Percentiles rank a stretch among this genome's conserved stretches.
phyloP scores from a whole-genome alignment of 176 grass and related monocot genomes.

The Musa beccarii region DNA sequence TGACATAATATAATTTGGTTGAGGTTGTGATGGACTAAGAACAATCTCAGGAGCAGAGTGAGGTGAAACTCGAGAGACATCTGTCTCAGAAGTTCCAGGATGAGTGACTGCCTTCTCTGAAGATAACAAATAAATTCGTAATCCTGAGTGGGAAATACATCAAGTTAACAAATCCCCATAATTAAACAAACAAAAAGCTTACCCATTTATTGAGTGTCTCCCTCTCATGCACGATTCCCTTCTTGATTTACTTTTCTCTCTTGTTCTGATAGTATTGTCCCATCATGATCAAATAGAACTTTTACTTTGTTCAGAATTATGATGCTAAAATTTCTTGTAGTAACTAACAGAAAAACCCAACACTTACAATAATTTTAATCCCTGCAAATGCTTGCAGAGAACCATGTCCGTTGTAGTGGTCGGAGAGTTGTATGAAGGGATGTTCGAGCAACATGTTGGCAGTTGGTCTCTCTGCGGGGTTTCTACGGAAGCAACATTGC shows the following conservation, averaged over 20 bases:
- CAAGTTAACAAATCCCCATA: neutral
- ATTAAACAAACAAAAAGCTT: neutral
- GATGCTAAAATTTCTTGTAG: neutral
- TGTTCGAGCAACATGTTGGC: slow-evolving; percentile 58
- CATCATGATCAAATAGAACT: neutral
- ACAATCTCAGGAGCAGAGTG: neutral
- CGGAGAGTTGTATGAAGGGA: slow-evolving; percentile 40
- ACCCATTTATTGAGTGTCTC: neutral
- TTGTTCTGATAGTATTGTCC: neutral
- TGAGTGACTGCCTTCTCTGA: neutral
- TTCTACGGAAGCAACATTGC: slow-evolving; percentile 70
- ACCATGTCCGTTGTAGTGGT: slow-evolving; percentile 38
- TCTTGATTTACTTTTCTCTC: slow-evolving; percentile 5
- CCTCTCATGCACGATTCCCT: neutral
- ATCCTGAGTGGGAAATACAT: neutral
- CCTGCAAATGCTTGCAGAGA: slow-evolving; percentile 34
- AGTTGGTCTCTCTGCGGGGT: slow-evolving; percentile 59
- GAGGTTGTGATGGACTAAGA: neutral
- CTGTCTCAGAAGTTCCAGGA: slow-evolving; percentile 11
- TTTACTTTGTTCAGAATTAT: no score
- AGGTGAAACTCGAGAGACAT: neutral
- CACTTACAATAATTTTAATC: slow-evolving; percentile 56
- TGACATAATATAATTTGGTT: neutral
- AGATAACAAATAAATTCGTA: neutral
- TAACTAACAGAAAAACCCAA: neutral